These are phyloP conservation scores for Aspergillus ochraceoroseus DNA, from an alignment of 2,329 filamentous ascomycete species.

Conservation along the genomic window DNA sequence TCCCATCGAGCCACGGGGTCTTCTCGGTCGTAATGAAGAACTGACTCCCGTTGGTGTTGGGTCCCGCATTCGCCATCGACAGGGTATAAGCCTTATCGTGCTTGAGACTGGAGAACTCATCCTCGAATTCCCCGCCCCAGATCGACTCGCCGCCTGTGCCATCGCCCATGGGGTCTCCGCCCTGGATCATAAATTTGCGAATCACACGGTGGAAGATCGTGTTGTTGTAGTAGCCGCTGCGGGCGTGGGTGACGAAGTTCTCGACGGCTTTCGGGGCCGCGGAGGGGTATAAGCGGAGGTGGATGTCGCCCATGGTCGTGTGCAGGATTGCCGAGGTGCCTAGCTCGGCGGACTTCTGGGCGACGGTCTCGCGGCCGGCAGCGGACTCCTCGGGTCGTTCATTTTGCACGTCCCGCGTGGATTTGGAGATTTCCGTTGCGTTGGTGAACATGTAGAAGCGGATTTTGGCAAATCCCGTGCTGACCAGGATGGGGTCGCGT, in stretches of 20 bases:
- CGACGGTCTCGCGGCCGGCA: constrained; percentile 41
- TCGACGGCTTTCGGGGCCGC: constrained; percentile 92
- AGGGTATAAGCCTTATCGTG: constrained; percentile 96
- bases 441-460: constrained; percentile 99
- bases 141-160: constrained; percentile 88
- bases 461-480: constrained; percentile 77
- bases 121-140: constrained; percentile 86
- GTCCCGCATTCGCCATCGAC: constrained; percentile 96
- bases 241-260: constrained; percentile 91
- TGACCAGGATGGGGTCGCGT: constrained; percentile 81
- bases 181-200: constrained; percentile 94
- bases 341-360: constrained; percentile 62
- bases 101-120: constrained; percentile 85
- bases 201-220: constrained; percentile 97
- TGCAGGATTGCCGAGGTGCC: constrained; percentile 80
- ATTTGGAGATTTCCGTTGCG: constrained; percentile 74
- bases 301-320: constrained; percentile 90
- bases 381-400: constrained; percentile 73
- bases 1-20: constrained; percentile 93
- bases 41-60: constrained; percentile 90
- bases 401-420: constrained; percentile 85
- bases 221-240: constrained; percentile 91
- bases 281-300: constrained; percentile 86
- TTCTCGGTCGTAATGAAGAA: constrained; percentile 99
- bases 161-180: constrained; percentile 79